A percentile compares a stretch with the other conserved stretches of the same genome.
Evolutionary conservation across 2,329 filamentous ascomycete species (phyloP).

Genomic region (Curvularia lunata): DNA sequence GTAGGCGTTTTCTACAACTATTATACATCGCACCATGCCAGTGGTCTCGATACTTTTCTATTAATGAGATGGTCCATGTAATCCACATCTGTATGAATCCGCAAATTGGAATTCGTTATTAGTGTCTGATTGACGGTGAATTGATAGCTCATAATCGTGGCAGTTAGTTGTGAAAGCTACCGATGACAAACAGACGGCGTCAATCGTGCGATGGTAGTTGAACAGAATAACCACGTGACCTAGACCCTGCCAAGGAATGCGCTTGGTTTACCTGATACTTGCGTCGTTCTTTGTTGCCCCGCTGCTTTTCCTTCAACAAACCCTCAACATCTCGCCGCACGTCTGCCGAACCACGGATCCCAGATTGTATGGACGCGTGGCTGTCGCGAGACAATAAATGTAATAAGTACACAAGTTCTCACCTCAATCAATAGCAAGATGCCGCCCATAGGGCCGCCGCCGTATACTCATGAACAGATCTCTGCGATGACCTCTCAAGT

Average conservation of each 20-base stretch:
- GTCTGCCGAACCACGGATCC: neutral
- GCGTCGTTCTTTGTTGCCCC: constrained; percentile 20
- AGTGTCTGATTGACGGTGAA: neutral
- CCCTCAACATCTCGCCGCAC: neutral
- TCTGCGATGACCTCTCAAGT: constrained; percentile 30
- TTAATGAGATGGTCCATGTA: neutral
- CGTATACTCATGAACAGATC: constrained; percentile 36
- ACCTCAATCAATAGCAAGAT: constrained; percentile 17
- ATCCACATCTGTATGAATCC: neutral
- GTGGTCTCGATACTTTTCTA: neutral
- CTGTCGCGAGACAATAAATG: constrained; percentile 9
- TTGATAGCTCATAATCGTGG: too few species aligned
- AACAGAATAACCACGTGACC: constrained; percentile 12
- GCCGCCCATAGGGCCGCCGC: constrained; percentile 34
- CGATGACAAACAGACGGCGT: neutral
- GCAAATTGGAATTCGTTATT: neutral
- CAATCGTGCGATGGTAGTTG: too few species aligned
- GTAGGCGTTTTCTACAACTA: constrained; percentile 1
- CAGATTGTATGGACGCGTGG: neutral
- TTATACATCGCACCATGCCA: neutral
- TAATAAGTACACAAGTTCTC: neutral
- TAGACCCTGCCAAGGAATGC: constrained; percentile 13
- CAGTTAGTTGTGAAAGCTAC: too few species aligned
- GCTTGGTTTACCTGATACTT: neutral
- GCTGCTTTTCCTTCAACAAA: constrained; percentile 5